These are phyloP conservation scores for Beta corolliflora DNA, from an alignment of 179 eudicot species.

Conservation along the genomic window DNA sequence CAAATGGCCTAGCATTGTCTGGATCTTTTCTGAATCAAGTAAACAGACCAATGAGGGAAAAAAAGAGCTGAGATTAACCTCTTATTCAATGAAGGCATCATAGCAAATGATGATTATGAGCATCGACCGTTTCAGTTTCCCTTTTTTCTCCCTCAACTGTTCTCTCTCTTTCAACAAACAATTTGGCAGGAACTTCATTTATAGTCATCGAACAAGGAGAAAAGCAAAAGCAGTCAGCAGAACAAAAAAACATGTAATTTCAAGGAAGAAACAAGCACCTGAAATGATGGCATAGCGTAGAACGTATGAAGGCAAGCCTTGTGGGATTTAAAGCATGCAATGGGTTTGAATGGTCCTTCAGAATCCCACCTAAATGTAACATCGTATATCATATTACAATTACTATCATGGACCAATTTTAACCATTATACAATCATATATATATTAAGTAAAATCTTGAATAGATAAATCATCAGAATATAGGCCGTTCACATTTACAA, in stretches of 20 bases:
- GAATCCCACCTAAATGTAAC: constrained; percentile 81
- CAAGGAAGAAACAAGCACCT: constrained; percentile 43
- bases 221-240: not conserved
- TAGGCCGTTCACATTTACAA: not conserved
- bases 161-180: constrained; percentile 2
- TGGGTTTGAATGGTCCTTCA: constrained; percentile 91
- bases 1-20: constrained; percentile 72
- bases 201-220: not conserved
- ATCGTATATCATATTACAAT: not conserved
- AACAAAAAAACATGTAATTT: not conserved
- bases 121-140: constrained; percentile 1
- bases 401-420: constrained; percentile 6
- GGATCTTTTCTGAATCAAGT: constrained; percentile 77
- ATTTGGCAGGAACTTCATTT: not conserved
- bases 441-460: not conserved
- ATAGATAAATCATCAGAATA: not conserved
- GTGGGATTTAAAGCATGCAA: constrained; percentile 92
- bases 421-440: not conserved
- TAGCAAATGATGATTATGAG: not conserved
- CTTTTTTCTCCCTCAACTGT: not conserved
- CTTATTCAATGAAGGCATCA: constrained; percentile 6
- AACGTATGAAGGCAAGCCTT: constrained; percentile 80
- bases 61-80: not conserved
- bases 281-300: constrained; percentile 88
- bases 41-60: not conserved